A percentile compares a stretch with the other conserved stretches of the same genome.
Conservation (phyloP, 108 stramenopile species). For the Schizochytrium sp. region DNA sequence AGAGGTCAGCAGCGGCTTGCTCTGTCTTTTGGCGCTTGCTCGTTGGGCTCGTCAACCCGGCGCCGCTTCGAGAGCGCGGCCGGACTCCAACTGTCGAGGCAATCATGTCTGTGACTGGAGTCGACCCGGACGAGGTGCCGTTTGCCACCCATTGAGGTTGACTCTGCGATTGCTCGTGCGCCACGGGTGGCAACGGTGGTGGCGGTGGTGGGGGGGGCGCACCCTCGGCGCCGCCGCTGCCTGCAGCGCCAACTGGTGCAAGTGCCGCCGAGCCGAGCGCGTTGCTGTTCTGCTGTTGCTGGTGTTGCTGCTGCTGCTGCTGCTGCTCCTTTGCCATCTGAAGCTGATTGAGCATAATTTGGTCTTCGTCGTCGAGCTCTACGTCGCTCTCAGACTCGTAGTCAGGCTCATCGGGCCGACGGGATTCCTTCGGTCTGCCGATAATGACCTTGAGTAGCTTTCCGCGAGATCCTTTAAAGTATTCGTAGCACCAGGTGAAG, state of each 20-base stretch:
- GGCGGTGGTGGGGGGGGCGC: neutral
- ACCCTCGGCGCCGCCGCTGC: neutral
- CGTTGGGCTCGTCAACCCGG: neutral
- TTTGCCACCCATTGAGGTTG: too few species aligned
- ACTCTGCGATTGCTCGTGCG: too few species aligned
- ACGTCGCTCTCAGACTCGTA: neutral
- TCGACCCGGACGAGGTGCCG: neutral
- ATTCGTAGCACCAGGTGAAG: neutral
- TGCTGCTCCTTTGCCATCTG: neutral
- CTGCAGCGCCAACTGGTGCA: neutral
- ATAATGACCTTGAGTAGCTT: neutral
- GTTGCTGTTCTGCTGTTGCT: neutral
- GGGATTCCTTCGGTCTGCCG: neutral
- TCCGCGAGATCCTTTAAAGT: neutral
- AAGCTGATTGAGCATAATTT: neutral
- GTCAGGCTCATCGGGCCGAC: neutral
- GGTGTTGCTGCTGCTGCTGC: neutral
- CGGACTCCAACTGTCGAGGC: neutral
- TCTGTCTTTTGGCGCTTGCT: neutral
- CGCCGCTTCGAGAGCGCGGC: neutral
- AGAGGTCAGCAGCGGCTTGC: neutral
- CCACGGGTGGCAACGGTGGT: neutral
- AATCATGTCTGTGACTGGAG: neutral
- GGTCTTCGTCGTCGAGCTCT: neutral
- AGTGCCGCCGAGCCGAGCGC: neutral